Base-by-base conservation (phyloP, 768 basidiomycete species). In the Auriscalpium microsporum region DNA sequence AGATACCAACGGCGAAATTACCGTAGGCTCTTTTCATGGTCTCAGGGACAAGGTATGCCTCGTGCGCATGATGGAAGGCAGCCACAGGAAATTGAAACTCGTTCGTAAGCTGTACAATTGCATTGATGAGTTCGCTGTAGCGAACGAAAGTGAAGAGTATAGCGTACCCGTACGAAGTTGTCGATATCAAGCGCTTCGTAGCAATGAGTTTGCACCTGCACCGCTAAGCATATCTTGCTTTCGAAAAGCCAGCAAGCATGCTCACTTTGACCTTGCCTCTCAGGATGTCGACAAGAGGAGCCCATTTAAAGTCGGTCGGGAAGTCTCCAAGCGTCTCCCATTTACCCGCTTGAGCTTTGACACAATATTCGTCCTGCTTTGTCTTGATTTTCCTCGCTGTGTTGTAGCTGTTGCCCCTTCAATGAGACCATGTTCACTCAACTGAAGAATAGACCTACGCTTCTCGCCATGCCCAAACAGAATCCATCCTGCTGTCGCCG, bases 31-130 rank as follows among this genome's bases (percentile, higher is more conserved):
- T 75, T 68, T 89, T 90, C 54, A 92, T 74, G 1, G 87, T 66
- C 23, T 82, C 80, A 2, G 88, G 84, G n/a, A 90, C 87, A 42
- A 92, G n/a, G 60, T 86, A 91, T 0, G 88, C 80, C 61, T 90
- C 87, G 44, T 83, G 82, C 1, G 89, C 87, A 60, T 90, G 88
- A 62, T 90, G 88, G 69, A 89, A 81, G 0, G 84, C 83, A 0
- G 87, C 80, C 38, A 90, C 72, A 0, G 83, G 79, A 69, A 88
- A 88, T 57, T 87, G 72, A 73, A 90, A 92, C 59, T 92, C 89
- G 67, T 91, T 88, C 10, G 87, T 81, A 3, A 91, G 73, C 76
- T 88, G 54, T 2, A 4, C 54, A 6, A 55, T 14, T 14, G 28
- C 28, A 34, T n/a, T 1, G 17, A 17, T 35, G 19, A 23, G 13